A percentile compares a stretch with the other conserved stretches of the same genome.
These are phyloP conservation scores for Candida chilensis DNA, from an alignment of 805 yeast genomes.

Conservation along the genomic window DNA sequence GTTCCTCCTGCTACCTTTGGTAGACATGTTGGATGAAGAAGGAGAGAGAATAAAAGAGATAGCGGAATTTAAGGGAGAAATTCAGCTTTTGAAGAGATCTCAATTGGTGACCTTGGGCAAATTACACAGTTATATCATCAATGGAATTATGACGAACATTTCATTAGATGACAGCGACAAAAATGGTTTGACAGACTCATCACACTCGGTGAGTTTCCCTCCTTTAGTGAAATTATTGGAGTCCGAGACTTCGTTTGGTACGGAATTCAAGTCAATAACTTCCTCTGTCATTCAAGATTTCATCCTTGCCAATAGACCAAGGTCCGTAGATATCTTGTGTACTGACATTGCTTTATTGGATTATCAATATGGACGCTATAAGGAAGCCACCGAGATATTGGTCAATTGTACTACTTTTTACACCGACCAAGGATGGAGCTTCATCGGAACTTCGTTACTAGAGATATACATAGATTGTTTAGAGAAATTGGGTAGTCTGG, in stretches of 20 bases:
- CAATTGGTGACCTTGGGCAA: slow-evolving; percentile 23
- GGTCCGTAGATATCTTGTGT: slow-evolving; percentile 66
- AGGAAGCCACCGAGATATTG: slow-evolving; percentile 53
- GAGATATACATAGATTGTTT: slow-evolving; percentile 65
- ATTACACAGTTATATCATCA: slow-evolving; percentile 13
- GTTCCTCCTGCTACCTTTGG: slow-evolving; percentile 12
- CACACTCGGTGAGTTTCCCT: slow-evolving; percentile 6
- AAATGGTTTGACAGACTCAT: slow-evolving; percentile 5
- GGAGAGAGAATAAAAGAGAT: slow-evolving; percentile 7
- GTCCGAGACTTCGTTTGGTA: slow-evolving; percentile 1
- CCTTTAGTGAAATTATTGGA: neutral
- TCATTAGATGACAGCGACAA: slow-evolving; percentile 2
- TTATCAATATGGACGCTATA: slow-evolving; percentile 46
- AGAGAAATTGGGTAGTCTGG: slow-evolving; percentile 22
- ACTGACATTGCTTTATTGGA: slow-evolving; percentile 72
- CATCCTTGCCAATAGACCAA: slow-evolving; percentile 39
- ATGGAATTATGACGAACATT: slow-evolving; percentile 12
- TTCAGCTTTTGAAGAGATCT: slow-evolving; percentile 38
- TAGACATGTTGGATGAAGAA: slow-evolving; percentile 13
- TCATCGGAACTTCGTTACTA: slow-evolving; percentile 57
- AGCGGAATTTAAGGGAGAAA: slow-evolving; percentile 36
- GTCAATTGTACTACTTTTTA: slow-evolving; percentile 65
- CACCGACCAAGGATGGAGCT: slow-evolving; percentile 64
- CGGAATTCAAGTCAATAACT: too few relatives aligned
- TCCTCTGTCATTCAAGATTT: slow-evolving; percentile 48